Evolutionary conservation across 768 basidiomycete genomes (phyloP), one percentile per base, ranked within the genome.

Genomic region (Pluteus cervinus): DNA sequence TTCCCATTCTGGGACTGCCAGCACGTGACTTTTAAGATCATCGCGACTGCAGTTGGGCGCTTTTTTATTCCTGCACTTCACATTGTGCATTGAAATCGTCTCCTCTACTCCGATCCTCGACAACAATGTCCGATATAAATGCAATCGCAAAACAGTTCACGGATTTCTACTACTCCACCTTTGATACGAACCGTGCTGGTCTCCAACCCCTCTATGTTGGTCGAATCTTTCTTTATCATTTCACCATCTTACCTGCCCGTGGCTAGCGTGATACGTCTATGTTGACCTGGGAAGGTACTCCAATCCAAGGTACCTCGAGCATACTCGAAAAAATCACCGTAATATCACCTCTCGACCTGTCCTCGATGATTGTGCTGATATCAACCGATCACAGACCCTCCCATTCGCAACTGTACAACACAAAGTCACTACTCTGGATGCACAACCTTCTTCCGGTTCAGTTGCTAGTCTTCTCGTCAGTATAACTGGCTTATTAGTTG

Each of bases 401-500:
- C 87, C 90, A 7, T 97, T 97, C 68, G n/a, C 53, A 29, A 81
- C 75, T 47, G 88, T 97, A 33, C 60, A 62, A 50, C 94, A 97
- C 71, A 75, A 77, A 35, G 71, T 97, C 50, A 66, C 76, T 15
- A 97, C 91, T 5, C 62, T 79, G 28, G 92, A 96, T 56, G 86
- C 81, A 9, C 96, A 98, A 58, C 94, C 93, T 1, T 86, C 92
- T 1, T 71, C 73, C 4, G 58, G 65, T 2, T 48, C 60, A 6
- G 54, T 71, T 7, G 71, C 78, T 1, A 79, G 76, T 47, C 58
- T 79, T 42, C 58, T 89, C 33, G 89, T 97, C 41, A 79, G 79
- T 55, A 90, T 98, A 14, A 96, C 92, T n/a, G 94, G 94, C 3
- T 58, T 79, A 30, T 67, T 97, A 24, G 24, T 82, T 31, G 93